Evolutionary conservation across 2,329 filamentous ascomycete species (phyloP), one percentile per base, ranked within the genome.

Genomic region (Niveomyces coronatus): DNA sequence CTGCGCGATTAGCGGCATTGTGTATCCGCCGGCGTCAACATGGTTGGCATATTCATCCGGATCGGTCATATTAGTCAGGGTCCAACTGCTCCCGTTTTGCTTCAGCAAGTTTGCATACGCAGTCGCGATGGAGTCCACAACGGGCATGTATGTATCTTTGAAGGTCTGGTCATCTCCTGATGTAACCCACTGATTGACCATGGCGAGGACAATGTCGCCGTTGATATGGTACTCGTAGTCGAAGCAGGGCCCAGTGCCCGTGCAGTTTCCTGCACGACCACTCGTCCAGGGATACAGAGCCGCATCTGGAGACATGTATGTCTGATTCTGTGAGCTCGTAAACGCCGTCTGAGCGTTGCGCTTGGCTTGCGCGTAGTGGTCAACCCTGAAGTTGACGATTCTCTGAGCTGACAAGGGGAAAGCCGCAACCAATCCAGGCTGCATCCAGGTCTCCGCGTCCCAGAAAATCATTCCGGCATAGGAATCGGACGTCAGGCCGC

Each of bases 151-250:
- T 2, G 56, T 33, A 3, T 45, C 13, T 16, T 42, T 20, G 23
- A 49, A 49, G 9, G 36, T 32, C 5, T 42, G 22, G 3, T 38
- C 47, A 31, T 54, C 47, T 3, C 51, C 51, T 31, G 45, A 51
- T 1, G 46, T 44, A 17, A 51, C 48, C 42, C 48, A 44, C 13
- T 48, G 46, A 40, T 51, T 53, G 35, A 47, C 34, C 28, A 54
- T 35, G 13, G 48, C 45, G 16, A 82, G 57, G 1, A 72, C 77
- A 47, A 83, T 81, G 43, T 83, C 79, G 4, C 77, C 78, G 46
- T 82, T 82, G 31, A 83, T 48, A 48, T 83, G 79, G 46, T 83
- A 84, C 50, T 84, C 68, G 48, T 83, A 83, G 52, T 82, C 78
- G 51, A 76, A 79, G 54, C 79, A 83, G 5, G 71, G 66, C 1